Percentiles rank a stretch among this genome's conserved stretches.
Evolutionary conservation across 495 filamentous ascomycete species (phyloP).

Genomic region (Hyaloscypha finlandica): DNA sequence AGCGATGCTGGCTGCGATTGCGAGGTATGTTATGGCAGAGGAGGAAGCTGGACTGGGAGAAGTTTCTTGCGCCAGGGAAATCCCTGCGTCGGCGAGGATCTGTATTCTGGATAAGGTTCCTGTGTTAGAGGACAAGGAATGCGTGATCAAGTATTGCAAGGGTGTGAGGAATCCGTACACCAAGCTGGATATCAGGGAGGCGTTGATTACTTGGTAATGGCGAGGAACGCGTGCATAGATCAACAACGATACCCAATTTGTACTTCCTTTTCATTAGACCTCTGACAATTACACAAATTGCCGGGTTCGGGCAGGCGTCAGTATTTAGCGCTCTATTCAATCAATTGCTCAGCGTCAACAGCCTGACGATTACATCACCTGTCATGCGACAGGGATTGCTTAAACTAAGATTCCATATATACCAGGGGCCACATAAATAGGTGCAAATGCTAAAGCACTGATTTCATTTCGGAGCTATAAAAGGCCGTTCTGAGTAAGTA

Average conservation of each 20-base stretch:
- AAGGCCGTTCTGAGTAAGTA: no score
- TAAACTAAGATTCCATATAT: no score
- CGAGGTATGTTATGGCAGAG: not conserved
- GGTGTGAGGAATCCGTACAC: not conserved
- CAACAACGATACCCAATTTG: not conserved
- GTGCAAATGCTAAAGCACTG: no score
- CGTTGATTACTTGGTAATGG: not conserved
- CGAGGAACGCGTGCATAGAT: not conserved
- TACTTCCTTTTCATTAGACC: not conserved
- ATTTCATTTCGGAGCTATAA: no score
- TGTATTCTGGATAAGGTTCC: constrained; percentile 1
- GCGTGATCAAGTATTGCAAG: constrained; percentile 3
- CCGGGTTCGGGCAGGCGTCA: no score
- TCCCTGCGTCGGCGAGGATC: not conserved
- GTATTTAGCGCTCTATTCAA: no score
- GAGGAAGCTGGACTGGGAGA: constrained; percentile 1
- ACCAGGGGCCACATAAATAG: no score
- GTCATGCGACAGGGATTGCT: no score
- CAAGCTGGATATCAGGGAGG: not conserved
- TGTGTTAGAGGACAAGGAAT: not conserved
- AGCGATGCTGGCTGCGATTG: constrained; percentile 3
- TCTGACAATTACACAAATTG: not conserved
- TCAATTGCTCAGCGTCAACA: no score
- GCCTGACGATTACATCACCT: no score
- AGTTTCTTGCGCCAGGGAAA: not conserved